Evolutionary conservation across 1,284 basidiomycete species (phyloP).

Genomic region (Pascua sp.): DNA sequence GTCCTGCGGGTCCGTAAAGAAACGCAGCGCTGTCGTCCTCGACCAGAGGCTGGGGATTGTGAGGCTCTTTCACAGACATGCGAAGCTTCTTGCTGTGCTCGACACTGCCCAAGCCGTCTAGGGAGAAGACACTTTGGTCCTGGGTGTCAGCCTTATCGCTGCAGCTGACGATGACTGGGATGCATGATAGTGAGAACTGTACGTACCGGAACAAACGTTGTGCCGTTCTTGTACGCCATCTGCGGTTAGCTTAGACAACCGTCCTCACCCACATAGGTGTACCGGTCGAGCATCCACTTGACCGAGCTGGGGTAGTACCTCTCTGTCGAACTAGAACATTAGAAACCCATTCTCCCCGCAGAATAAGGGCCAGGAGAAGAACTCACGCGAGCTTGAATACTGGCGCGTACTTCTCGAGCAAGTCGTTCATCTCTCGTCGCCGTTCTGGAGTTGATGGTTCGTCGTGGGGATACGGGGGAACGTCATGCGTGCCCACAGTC

Average conservation of each 20-base stretch:
- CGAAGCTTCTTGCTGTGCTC: conserved; percentile 16
- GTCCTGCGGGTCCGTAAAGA: conserved; percentile 37
- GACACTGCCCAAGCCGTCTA: conserved; percentile 22
- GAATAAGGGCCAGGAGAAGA: neutral
- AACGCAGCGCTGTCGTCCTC: conserved; percentile 26
- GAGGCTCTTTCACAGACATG: conserved; percentile 28
- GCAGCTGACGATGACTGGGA: no score
- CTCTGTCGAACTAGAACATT: conserved; percentile 27
- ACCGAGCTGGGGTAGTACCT: conserved; percentile 42
- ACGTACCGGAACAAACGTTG: conserved; percentile 5
- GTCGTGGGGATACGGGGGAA: neutral
- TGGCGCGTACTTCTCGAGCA: conserved; percentile 39
- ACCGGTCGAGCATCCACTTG: conserved; percentile 44
- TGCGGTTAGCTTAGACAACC: neutral
- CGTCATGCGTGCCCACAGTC: no score
- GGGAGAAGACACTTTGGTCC: conserved; percentile 22
- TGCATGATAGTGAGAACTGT: no score
- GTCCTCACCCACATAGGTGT: conserved; percentile 12
- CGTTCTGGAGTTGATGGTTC: conserved; percentile 13
- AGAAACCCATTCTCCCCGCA: no score
- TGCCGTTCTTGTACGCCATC: conserved; percentile 22
- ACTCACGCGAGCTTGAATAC: conserved; percentile 43
- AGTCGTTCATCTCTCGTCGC: conserved; percentile 24
- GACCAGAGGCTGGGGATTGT: conserved; percentile 40
- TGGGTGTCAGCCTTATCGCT: conserved; percentile 1